Conservation (phyloP, 495 filamentous ascomycete genomes). For the Lophium mytilinum region DNA sequence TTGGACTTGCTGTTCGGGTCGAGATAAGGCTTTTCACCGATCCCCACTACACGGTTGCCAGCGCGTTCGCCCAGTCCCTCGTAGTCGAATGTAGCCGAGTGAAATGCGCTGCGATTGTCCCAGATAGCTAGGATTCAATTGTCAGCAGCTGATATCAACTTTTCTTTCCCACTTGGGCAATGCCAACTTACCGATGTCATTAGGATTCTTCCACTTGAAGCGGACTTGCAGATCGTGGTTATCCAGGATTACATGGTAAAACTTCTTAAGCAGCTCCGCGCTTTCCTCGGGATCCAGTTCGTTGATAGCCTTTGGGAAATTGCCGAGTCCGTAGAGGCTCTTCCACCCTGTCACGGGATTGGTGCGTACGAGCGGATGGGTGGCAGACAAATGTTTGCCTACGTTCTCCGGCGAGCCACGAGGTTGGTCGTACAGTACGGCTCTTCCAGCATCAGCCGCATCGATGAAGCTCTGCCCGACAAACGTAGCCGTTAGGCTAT, state of each 20-base stretch:
- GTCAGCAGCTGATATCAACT: not conserved
- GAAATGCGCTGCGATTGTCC: constrained; percentile 6
- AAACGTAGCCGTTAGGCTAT: constrained; percentile 58
- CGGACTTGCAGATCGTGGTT: constrained; percentile 9
- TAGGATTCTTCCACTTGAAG: constrained; percentile 3
- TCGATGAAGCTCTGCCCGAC: constrained; percentile 51
- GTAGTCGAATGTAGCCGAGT: constrained; percentile 13
- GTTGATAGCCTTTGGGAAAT: constrained; percentile 56
- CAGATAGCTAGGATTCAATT: constrained; percentile 6
- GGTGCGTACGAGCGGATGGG: constrained; percentile 66
- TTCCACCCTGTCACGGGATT: constrained; percentile 80
- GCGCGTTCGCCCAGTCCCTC: constrained; percentile 6
- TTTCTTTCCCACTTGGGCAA: not conserved
- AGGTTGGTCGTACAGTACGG: constrained; percentile 41
- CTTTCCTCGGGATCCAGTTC: constrained; percentile 22
- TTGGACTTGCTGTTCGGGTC: constrained; percentile 2
- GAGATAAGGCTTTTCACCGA: constrained; percentile 9
- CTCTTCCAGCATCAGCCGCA: constrained; percentile 45
- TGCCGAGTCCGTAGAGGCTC: constrained; percentile 55
- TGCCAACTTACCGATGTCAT: constrained; percentile 7
- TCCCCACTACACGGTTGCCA: constrained; percentile 6
- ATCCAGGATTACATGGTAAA: not conserved
- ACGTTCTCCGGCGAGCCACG: constrained; percentile 60
- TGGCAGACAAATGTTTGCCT: constrained; percentile 52
- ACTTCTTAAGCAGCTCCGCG: not conserved